These are phyloP conservation scores for Lophium mytilinum DNA, from an alignment of 495 filamentous ascomycete species.

Conservation along the genomic window DNA sequence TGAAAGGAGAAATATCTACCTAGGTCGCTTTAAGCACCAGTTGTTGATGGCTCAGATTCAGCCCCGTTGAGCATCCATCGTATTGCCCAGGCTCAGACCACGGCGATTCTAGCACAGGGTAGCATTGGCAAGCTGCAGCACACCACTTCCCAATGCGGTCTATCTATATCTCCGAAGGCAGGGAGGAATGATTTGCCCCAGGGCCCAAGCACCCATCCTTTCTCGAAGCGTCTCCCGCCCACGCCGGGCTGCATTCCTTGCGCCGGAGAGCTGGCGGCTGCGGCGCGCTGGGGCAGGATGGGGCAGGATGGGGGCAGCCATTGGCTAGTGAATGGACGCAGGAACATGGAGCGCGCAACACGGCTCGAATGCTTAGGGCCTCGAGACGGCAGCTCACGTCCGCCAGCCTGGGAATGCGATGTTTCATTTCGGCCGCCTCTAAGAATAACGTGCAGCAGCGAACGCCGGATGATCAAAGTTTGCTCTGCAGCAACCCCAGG, in stretches of 20 bases:
- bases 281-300: background rate
- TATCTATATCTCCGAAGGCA: conserved; percentile 27
- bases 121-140: conserved; percentile 30
- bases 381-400: conserved; percentile 24
- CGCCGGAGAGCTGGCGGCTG: conserved; percentile 16
- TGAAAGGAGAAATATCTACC: conserved; percentile 25
- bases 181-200: conserved; percentile 24
- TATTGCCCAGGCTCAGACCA: conserved; percentile 25
- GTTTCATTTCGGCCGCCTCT: conserved; percentile 22
- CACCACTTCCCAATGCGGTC: conserved; percentile 26
- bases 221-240: conserved; percentile 24
- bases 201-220: conserved; percentile 19
- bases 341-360: conserved; percentile 26
- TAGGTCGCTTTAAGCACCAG: conserved; percentile 19
- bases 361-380: conserved; percentile 10
- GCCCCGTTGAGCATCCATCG: conserved; percentile 18
- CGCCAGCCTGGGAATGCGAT: conserved; percentile 20
- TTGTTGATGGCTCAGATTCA: conserved; percentile 23
- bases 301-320: too few relatives aligned
- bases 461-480: conserved; percentile 25
- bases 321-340: conserved; percentile 6
- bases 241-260: conserved; percentile 26
- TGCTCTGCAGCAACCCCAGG: conserved; percentile 6
- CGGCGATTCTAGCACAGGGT: conserved; percentile 24
- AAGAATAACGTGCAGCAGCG: conserved; percentile 23